Percentiles rank a stretch among this genome's conserved stretches.
Conservation (phyloP, 495 filamentous ascomycete species). For the Monascus purpureus region DNA sequence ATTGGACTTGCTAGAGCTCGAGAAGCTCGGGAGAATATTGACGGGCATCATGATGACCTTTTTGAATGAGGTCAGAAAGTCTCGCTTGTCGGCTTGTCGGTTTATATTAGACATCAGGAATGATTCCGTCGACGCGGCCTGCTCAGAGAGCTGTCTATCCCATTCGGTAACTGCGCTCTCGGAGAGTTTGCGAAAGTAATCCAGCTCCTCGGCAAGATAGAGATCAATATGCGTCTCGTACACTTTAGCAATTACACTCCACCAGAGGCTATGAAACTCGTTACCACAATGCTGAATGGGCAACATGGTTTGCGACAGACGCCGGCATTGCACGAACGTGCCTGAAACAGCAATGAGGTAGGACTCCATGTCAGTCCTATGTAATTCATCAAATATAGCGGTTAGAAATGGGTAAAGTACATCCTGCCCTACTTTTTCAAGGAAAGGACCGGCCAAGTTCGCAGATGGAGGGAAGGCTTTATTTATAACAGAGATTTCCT, state of each 20-base stretch:
- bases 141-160: slow-evolving; percentile 83
- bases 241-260: slow-evolving; percentile 47
- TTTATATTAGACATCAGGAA: slow-evolving; percentile 93
- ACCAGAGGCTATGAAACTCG: slow-evolving; percentile 40
- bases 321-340: slow-evolving; percentile 70
- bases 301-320: slow-evolving; percentile 54
- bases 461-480: slow-evolving; percentile 69
- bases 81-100: slow-evolving; percentile 85
- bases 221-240: slow-evolving; percentile 90
- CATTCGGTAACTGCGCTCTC: slow-evolving; percentile 66
- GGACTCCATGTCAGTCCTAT: slow-evolving; percentile 55
- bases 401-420: slow-evolving; percentile 79
- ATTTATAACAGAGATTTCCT: slow-evolving; percentile 72
- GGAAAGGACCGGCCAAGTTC: slow-evolving; percentile 59
- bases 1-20: slow-evolving; percentile 28
- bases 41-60: slow-evolving; percentile 99
- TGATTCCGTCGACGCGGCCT: slow-evolving; percentile 80
- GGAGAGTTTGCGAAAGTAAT: slow-evolving; percentile 63
- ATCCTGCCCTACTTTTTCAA: slow-evolving; percentile 72
- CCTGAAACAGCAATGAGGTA: slow-evolving; percentile 81
- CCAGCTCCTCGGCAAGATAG: slow-evolving; percentile 85
- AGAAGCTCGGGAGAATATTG: slow-evolving; percentile 63
- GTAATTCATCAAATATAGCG: slow-evolving; percentile 77
- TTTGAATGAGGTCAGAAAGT: slow-evolving; percentile 93
- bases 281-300: slow-evolving; percentile 45